Percentiles rank a stretch among this genome's conserved stretches.
Conservation (phyloP, 768 basidiomycete genomes). For the Cystofilobasidium capitatum region DNA sequence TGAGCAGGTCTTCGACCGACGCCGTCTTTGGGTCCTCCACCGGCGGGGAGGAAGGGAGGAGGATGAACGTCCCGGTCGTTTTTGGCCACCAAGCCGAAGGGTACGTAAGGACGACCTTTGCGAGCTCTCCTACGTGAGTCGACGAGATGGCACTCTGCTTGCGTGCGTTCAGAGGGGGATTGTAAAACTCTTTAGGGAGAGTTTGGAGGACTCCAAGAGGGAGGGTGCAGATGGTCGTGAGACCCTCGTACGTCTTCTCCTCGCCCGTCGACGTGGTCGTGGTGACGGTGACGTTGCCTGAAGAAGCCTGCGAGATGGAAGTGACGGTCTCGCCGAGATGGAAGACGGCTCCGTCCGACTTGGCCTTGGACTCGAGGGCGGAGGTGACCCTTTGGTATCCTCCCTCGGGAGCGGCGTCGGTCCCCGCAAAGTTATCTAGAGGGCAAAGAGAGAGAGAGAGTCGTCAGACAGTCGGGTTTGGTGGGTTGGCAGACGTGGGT, state of each 20-base stretch:
- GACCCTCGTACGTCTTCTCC: conserved; percentile 13
- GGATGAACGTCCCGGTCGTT: conserved; percentile 14
- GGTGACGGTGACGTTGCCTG: not conserved
- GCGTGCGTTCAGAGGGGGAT: conserved; percentile 29
- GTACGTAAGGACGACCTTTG: conserved; percentile 35
- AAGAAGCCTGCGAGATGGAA: not conserved
- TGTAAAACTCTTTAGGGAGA: conserved; percentile 27
- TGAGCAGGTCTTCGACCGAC: not conserved
- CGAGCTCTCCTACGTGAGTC: conserved; percentile 32
- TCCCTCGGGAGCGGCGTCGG: conserved; percentile 23
- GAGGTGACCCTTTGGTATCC: conserved; percentile 19
- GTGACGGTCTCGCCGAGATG: conserved; percentile 15
- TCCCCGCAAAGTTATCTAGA: conserved; percentile 24
- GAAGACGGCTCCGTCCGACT: conserved; percentile 9
- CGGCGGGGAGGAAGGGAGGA: conserved; percentile 23
- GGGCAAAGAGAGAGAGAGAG: not conserved
- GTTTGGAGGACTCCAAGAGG: conserved; percentile 34
- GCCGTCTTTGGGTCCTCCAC: conserved; percentile 5
- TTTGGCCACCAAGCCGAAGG: conserved; percentile 33
- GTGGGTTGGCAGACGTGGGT: not conserved
- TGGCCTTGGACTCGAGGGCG: conserved; percentile 15
- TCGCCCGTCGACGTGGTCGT: conserved; percentile 4
- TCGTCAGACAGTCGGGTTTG: not conserved
- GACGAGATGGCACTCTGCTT: conserved; percentile 27
- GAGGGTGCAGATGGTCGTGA: conserved; percentile 26